These are phyloP conservation scores for Excoecaria cochinchinensis DNA, from an alignment of 345 rosid genomes.

Conservation along the genomic window DNA sequence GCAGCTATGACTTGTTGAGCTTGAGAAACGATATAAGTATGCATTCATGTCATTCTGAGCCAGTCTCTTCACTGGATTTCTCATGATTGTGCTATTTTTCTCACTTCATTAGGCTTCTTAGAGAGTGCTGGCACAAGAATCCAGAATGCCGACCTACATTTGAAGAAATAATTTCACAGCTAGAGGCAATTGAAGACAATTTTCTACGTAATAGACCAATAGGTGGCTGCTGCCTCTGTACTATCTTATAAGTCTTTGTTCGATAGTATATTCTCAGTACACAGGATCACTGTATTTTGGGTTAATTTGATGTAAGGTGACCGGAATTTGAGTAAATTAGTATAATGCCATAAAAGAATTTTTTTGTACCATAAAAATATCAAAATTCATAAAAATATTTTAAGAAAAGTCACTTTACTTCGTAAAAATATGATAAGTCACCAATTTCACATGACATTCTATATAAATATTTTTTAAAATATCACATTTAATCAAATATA, in stretches of 20 bases:
- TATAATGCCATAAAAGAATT: no score
- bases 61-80: not conserved
- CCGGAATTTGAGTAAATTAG: no score
- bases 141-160: conserved; percentile 62
- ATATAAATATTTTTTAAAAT: no score
- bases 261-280: not conserved
- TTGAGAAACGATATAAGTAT: no score
- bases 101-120: conserved; percentile 45
- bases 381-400: no score
- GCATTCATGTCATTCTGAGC: no score
- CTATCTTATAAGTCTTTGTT: conserved; percentile 26
- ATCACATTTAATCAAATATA: no score
- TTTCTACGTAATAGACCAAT: conserved; percentile 8
- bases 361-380: no score
- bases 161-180: conserved; percentile 50
- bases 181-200: conserved; percentile 46
- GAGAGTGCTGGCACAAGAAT: conserved; percentile 65
- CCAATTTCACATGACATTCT: no score
- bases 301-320: not conserved
- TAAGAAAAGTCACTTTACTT: no score
- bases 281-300: not conserved
- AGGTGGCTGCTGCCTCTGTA: conserved; percentile 28
- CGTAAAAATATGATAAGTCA: no score
- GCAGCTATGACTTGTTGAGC: no score
- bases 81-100: not conserved